Evolutionary conservation across 345 rosid genomes (phyloP).

Genomic region (Brassica rapa): DNA sequence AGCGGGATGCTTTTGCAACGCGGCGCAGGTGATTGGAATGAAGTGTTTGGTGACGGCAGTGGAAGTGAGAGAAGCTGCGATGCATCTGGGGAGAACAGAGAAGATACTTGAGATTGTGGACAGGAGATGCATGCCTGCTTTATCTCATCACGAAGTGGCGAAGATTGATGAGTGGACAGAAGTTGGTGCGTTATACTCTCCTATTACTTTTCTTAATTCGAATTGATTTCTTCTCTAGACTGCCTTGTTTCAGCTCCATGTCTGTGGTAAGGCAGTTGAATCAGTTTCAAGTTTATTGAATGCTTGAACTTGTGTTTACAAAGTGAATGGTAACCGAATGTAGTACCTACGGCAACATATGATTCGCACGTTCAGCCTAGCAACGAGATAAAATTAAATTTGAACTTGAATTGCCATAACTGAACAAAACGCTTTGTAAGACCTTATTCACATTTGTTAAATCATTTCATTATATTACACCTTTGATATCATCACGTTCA

Average conservation of each 20-base stretch:
- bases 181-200: too few relatives aligned
- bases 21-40: conserved; percentile 46
- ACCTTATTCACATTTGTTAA: background rate
- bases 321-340: background rate
- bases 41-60: conserved; percentile 60
- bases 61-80: conserved; percentile 54
- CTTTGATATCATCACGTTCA: too few relatives aligned
- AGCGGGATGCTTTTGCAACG: conserved; percentile 75
- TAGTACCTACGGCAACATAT: background rate
- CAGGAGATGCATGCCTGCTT: conserved; percentile 41
- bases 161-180: conserved; percentile 64
- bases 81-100: conserved; percentile 59
- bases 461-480: too few relatives aligned
- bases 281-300: too few relatives aligned
- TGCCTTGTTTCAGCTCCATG: too few relatives aligned
- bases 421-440: conserved; percentile 1
- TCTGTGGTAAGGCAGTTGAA: too few relatives aligned
- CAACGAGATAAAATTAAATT: background rate
- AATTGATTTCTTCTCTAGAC: too few relatives aligned
- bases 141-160: conserved; percentile 49
- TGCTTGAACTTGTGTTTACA: too few relatives aligned
- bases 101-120: conserved; percentile 29
- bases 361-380: conserved; percentile 18
- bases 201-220: too few relatives aligned
- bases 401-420: conserved; percentile 10